A percentile compares a stretch with the other conserved stretches of the same genome.
These are phyloP conservation scores for Pestalotiopsis sp. DNA, from an alignment of 2,329 filamentous ascomycete genomes.

Conservation along the genomic window DNA sequence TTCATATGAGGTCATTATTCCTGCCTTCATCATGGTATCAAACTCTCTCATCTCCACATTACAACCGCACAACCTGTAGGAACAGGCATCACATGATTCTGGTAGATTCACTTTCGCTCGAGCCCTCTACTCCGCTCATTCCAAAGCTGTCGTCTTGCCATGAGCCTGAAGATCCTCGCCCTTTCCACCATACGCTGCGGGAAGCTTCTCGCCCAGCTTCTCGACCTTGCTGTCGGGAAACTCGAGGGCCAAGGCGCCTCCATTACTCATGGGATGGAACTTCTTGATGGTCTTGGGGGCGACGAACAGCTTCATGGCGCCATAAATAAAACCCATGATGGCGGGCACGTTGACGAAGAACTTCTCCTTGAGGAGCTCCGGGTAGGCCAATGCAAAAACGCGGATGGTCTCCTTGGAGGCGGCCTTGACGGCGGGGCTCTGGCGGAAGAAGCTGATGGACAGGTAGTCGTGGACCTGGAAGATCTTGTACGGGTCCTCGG, in stretches of 20 bases:
- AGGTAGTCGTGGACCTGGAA: conserved; percentile 94
- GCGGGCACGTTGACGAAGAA: conserved; percentile 94
- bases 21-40: too few relatives aligned
- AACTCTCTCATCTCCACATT: not conserved
- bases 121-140: not conserved
- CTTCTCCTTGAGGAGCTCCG: conserved; percentile 86
- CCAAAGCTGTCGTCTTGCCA: conserved; percentile 29
- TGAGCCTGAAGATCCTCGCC: conserved; percentile 46
- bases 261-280: conserved; percentile 74
- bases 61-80: not conserved
- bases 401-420: conserved; percentile 82
- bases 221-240: conserved; percentile 55
- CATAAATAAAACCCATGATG: conserved; percentile 88
- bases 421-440: conserved; percentile 75
- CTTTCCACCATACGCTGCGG: conserved; percentile 79
- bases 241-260: conserved; percentile 67
- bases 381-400: conserved; percentile 81
- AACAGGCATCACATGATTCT: not conserved
- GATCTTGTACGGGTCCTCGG: conserved; percentile 85
- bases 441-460: conserved; percentile 82
- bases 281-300: conserved; percentile 76
- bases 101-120: too few relatives aligned
- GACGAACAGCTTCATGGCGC: conserved; percentile 75
- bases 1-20: too few relatives aligned
- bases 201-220: conserved; percentile 65